Conservation (phyloP, 1,284 basidiomycete genomes). For the Mycosarcoma mackinlayi region DNA sequence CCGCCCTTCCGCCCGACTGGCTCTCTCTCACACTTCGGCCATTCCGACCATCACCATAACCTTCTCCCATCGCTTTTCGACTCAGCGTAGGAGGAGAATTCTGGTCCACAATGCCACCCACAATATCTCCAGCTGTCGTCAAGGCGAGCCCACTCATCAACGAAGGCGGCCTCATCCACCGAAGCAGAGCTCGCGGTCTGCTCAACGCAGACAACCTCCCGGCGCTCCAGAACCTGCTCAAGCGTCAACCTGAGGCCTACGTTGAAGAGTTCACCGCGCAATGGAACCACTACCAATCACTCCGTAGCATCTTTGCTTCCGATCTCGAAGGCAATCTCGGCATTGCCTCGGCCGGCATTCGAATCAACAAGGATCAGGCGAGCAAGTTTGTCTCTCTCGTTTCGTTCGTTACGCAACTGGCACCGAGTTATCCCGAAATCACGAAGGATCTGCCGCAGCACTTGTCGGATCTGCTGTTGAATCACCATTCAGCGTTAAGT, state of each 20-base stretch:
- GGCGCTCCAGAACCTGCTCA: constrained; percentile 92
- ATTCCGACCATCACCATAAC: constrained; percentile 7
- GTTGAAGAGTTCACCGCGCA: constrained; percentile 97
- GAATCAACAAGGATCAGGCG: constrained; percentile 60
- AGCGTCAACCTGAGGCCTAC: constrained; percentile 86
- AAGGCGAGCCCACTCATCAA: constrained; percentile 52
- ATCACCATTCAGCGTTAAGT: constrained; percentile 61
- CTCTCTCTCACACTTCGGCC: background rate
- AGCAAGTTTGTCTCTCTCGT: constrained; percentile 59
- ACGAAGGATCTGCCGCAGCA: constrained; percentile 55
- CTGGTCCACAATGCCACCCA: constrained; percentile 22
- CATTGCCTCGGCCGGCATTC: constrained; percentile 25
- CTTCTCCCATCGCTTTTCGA: background rate
- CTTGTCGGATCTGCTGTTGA: constrained; percentile 59
- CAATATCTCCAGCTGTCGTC: constrained; percentile 40
- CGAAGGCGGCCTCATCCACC: constrained; percentile 60
- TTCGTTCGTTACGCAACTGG: constrained; percentile 73
- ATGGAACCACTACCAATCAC: constrained; percentile 94
- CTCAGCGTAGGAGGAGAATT: background rate
- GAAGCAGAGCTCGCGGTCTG: constrained; percentile 64
- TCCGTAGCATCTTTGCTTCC: constrained; percentile 80
- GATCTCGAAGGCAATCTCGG: constrained; percentile 40
- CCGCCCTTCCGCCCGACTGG: no score
- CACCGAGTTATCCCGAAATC: constrained; percentile 60
- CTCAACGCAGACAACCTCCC: constrained; percentile 72